Evolutionary conservation across 2,329 filamentous ascomycete genomes (phyloP).

Genomic region (Trichoderma sp.): DNA sequence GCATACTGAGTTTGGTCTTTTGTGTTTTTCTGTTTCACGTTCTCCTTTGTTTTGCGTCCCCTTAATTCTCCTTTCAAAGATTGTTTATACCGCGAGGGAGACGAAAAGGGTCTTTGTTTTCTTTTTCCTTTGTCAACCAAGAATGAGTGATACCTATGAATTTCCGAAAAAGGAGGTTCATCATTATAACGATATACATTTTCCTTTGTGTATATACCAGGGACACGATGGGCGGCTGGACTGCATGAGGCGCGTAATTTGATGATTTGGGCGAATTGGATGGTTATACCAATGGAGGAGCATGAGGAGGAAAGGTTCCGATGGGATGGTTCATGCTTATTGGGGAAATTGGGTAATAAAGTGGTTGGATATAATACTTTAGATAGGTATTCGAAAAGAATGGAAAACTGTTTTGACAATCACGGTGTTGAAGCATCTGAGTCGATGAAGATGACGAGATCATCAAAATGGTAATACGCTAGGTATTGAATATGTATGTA

Average conservation of each 20-base stretch:
- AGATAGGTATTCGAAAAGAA: background rate
- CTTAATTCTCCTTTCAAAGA: background rate
- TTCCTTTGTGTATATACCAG: conserved; percentile 25
- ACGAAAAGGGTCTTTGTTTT: background rate
- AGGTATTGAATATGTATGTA: no score
- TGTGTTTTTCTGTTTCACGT: background rate
- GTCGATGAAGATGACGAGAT: background rate
- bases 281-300: background rate
- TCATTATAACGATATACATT: conserved; percentile 21
- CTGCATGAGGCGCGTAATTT: conserved; percentile 11
- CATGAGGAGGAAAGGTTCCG: background rate
- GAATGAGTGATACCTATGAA: conserved; percentile 26
- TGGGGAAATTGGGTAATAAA: background rate
- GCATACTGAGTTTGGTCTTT: background rate
- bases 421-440: background rate
- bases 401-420: background rate
- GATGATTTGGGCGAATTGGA: background rate
- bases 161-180: background rate
- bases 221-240: background rate
- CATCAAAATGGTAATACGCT: background rate
- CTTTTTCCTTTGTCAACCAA: conserved; percentile 11
- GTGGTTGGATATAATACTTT: conserved; percentile 4
- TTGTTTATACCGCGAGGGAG: conserved; percentile 5
- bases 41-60: background rate
- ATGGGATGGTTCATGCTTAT: background rate